Evolutionary conservation across 176 grass and related monocot genomes (phyloP), one percentile per base, ranked within the genome.

Genomic region (Carex myosuroides): DNA sequence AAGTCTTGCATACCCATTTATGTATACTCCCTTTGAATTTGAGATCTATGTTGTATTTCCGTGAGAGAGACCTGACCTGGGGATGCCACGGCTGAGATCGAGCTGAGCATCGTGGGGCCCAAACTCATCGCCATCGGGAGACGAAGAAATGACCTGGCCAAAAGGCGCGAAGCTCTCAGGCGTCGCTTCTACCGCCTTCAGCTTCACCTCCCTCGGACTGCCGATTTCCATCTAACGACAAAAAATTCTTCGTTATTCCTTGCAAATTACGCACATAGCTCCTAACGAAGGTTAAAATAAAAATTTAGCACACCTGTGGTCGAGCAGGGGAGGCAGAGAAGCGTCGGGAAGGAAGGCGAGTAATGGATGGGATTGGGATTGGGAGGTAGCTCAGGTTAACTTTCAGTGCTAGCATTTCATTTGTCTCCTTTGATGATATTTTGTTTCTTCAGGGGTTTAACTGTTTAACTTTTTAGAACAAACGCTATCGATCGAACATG

Each of bases 61-160:
- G 29, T 29, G 29, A 29, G 29, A 35, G 37, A 39, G 37, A 74
- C 29, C 29, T 29, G 20, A 98, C 93, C 93, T 93, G 3, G 96
- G 96, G 64, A 90, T 86, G 33, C 96, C 96, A 60, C 85, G 83
- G 83, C 79, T 93, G 91, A 99, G 96, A 74, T 99, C 96, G 85
- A 99, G 92, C 83, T 92, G 96, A 12, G 96, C 96, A 84, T 99
- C 96, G 70, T 79, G 76, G 73, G 91, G 93, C 11, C 96, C 96
- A 86, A 90, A 95, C 83, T 91, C 52, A n/a, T 89, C 88, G 13
- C 96, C 87, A 68, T 95, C 96, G 80, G 88, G 70, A n/a, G 89
- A 88, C 13, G 85, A 87, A 69, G 89, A 85, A 68, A 95, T 79
- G 56, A 99, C 96, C 87, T 99, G 96, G 5, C 96, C 96, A 89